A percentile compares a stretch with the other conserved stretches of the same genome.
Conservation (phyloP, 2,329 filamentous ascomycete species). For the Stagonosporopsis cucurbitacearum region DNA sequence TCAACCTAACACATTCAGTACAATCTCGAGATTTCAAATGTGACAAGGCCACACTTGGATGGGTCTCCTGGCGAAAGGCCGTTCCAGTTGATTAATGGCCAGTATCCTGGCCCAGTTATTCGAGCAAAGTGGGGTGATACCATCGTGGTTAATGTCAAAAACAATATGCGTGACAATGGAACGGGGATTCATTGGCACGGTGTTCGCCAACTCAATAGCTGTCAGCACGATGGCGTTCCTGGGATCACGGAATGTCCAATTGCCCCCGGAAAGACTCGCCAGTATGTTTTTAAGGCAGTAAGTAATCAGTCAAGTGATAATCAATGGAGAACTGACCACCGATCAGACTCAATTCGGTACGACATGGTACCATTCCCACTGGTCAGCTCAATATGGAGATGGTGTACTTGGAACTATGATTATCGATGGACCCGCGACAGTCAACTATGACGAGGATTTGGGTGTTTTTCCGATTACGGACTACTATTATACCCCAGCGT, state of each 20-base stretch:
- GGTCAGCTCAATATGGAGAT: constrained; percentile 52
- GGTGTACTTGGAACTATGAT: constrained; percentile 52
- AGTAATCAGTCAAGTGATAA: too few species aligned
- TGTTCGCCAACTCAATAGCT: constrained; percentile 46
- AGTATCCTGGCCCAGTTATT: constrained; percentile 67
- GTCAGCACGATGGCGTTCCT: constrained; percentile 63
- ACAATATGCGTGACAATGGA: constrained; percentile 52
- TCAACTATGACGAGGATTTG: constrained; percentile 65
- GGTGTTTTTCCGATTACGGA: constrained; percentile 67
- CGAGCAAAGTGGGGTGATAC: constrained; percentile 50
- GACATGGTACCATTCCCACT: constrained; percentile 54
- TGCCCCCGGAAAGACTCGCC: constrained; percentile 62
- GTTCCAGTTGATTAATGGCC: constrained; percentile 57
- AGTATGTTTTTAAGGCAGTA: constrained; percentile 65
- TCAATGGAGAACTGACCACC: too few species aligned
- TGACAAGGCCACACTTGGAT: constrained; percentile 49
- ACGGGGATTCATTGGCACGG: constrained; percentile 62
- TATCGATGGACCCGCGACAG: constrained; percentile 52
- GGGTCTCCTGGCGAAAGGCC: constrained; percentile 44
- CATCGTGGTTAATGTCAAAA: constrained; percentile 50
- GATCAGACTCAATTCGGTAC: constrained; percentile 58
- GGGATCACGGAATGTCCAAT: constrained; percentile 68
- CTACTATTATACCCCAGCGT: constrained; percentile 61
- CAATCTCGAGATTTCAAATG: constrained; percentile 51
- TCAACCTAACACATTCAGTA: constrained; percentile 35